Conservation (phyloP, 2,329 filamentous ascomycete genomes). For the Sporothrix sp. region DNA sequence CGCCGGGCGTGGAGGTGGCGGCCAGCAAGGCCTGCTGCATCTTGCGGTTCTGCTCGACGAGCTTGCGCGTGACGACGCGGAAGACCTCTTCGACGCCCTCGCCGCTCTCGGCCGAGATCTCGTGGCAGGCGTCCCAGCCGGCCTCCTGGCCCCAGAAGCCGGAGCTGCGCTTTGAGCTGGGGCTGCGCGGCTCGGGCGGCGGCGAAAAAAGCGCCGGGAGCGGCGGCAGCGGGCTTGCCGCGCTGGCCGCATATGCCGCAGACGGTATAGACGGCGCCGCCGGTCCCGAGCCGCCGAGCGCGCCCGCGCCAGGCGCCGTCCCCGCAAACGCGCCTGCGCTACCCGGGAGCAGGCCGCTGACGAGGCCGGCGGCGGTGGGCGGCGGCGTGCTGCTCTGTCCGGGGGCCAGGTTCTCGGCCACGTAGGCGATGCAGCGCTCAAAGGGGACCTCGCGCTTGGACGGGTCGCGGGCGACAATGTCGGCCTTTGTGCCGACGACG, state of each 20-base stretch:
- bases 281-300: no score
- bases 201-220: not conserved
- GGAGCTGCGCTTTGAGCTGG: slow-evolving; percentile 56
- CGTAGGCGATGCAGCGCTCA: slow-evolving; percentile 90
- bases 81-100: slow-evolving; percentile 97
- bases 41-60: slow-evolving; percentile 55
- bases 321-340: slow-evolving; percentile 1
- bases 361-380: slow-evolving; percentile 38
- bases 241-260: no score
- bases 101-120: slow-evolving; percentile 87
- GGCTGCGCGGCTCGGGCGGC: slow-evolving; percentile 45
- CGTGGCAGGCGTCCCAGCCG: slow-evolving; percentile 95
- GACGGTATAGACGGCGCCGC: no score
- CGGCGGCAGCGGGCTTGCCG: slow-evolving; percentile 17
- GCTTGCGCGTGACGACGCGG: slow-evolving; percentile 54
- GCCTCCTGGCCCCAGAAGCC: slow-evolving; percentile 88
- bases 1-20: slow-evolving; percentile 43
- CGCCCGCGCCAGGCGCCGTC: not conserved
- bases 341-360: slow-evolving; percentile 13
- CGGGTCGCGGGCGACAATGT: slow-evolving; percentile 81
- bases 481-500: slow-evolving; percentile 89
- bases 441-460: slow-evolving; percentile 75
- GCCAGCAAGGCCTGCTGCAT: slow-evolving; percentile 49
- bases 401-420: slow-evolving; percentile 81
- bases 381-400: slow-evolving; percentile 57